phyloP scores from a whole-genome alignment of 441 rosid genomes.

The Pelargonium australe region DNA sequence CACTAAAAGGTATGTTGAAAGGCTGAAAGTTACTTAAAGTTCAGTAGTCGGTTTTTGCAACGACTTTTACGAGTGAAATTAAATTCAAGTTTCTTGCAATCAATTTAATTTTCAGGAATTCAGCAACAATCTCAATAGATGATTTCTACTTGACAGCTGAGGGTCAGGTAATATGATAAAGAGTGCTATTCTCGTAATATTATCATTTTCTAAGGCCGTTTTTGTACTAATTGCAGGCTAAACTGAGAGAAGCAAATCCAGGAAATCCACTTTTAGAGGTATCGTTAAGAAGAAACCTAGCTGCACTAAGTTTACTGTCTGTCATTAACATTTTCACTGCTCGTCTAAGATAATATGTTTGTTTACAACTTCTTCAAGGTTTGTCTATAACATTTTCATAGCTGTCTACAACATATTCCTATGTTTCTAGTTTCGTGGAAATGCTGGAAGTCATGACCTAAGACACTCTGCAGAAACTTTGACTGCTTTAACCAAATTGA shows the following conservation, averaged over 20 bases:
- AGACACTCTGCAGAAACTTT: neutral
- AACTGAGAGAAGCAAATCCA: conserved; percentile 63
- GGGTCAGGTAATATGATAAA: conserved; percentile 53
- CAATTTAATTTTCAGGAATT: conserved; percentile 44
- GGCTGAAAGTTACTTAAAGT: no score
- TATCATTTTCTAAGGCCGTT: conserved; percentile 15
- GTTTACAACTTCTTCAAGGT: no score
- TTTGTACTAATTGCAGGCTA: conserved; percentile 41
- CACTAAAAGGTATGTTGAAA: conserved; percentile 54
- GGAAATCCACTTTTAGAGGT: conserved; percentile 88
- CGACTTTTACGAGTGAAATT: no score
- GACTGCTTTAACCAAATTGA: neutral
- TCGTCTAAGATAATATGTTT: no score
- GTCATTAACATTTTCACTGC: no score
- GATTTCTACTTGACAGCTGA: conserved; percentile 88
- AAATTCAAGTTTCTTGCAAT: neutral
- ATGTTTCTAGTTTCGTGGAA: conserved; percentile 14
- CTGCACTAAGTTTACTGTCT: no score
- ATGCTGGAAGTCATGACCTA: conserved; percentile 9
- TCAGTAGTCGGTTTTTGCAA: no score
- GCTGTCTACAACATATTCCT: conserved; percentile 23
- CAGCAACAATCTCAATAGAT: conserved; percentile 82
- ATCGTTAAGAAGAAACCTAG: conserved; percentile 9
- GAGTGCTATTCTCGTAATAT: conserved; percentile 13
- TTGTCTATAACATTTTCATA: conserved; percentile 64